phyloP scores from a whole-genome alignment of 148 eudicot genomes.

The Cornus florida region DNA sequence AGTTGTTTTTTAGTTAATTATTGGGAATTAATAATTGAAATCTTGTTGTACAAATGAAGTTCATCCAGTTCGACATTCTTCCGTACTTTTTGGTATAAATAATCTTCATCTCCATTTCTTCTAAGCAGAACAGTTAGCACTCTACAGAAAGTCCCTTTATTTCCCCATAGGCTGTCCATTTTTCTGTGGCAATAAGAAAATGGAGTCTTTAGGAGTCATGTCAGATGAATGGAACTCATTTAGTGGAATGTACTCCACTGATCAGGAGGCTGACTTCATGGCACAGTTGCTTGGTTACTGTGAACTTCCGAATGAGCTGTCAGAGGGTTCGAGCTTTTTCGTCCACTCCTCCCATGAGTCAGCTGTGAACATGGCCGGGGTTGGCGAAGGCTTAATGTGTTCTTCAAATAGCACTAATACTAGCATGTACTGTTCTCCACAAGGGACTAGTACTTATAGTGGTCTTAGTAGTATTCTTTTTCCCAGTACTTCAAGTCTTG shows the following conservation, averaged over 20 bases:
- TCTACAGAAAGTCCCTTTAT: background rate
- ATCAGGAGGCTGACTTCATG: conserved; percentile 57
- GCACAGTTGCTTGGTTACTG: conserved; percentile 50
- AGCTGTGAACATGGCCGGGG: conserved; percentile 6
- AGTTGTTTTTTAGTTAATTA: conserved; percentile 20
- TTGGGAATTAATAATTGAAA: conserved; percentile 14
- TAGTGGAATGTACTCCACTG: conserved; percentile 41
- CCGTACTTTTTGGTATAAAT: conserved; percentile 21
- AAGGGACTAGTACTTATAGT: conserved; percentile 24
- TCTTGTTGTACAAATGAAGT: conserved; percentile 25
- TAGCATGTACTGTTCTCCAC: conserved; percentile 26
- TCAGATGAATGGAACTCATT: conserved; percentile 57
- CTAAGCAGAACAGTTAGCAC: conserved; percentile 19
- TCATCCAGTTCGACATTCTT: conserved; percentile 20
- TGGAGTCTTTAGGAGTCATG: conserved; percentile 36
- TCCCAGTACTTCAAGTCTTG: conserved; percentile 22
- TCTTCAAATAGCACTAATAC: conserved; percentile 17
- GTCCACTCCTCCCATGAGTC: conserved; percentile 21
- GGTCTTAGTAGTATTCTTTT: conserved; percentile 16
- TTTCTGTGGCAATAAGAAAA: conserved; percentile 1
- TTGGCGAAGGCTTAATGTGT: conserved; percentile 14
- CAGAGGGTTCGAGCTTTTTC: conserved; percentile 18
- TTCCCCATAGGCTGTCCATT: background rate
- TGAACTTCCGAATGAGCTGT: conserved; percentile 29
- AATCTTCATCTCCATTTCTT: conserved; percentile 9